Base-by-base conservation (phyloP, 2,329 filamentous ascomycete genomes). In the Hymenoscyphus repandus region DNA sequence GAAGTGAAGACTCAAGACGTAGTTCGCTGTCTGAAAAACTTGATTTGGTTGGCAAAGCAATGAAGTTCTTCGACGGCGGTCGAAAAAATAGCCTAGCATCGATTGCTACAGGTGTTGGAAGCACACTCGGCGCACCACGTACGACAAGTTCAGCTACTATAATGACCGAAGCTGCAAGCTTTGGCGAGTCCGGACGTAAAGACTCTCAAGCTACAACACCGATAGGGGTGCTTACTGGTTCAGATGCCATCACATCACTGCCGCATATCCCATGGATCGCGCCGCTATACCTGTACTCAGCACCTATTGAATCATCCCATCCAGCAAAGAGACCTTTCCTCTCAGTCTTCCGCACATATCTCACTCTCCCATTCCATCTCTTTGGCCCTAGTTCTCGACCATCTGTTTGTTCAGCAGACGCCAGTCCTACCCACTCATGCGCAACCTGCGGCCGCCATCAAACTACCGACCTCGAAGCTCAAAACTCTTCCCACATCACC, bases 11-110 rank as follows among this genome's bases (percentile, higher is more conserved):
- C 20, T 39, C 50, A 9, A 15, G 30, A 15, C 15, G 30, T 3
- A 60, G 54, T 32, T 53, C 49, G 17, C 41, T 48, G 2, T 20
- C 33, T 1, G 51, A 42, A 11, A 45, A 52, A 15, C 48, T 64
- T 10, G 60, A 64, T 56, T n/a, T 64, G 9, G 55, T 64, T 2
- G 45, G 53, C 4, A 62, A 52, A 37, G 53, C 53, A 0, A 46
- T 61, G 41, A 54, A 57, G 15, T 63, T 60, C 45, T 59, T 63
- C 42, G 60, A 63, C 32, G 40, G 17, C 5, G 39, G 45, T 5
- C 41, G 48, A 33, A 56, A 54, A 22, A 43, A 46, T 12, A 50
- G 47, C 17, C 54, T 49, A 47, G 51, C 36, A 46, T 51, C 38
- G 10, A 52, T n/a, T 20, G 5, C 38, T 3, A 20, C n/a, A 5